Base-by-base conservation (phyloP, 2,329 filamentous ascomycete genomes). In the Xylaria sp. region DNA sequence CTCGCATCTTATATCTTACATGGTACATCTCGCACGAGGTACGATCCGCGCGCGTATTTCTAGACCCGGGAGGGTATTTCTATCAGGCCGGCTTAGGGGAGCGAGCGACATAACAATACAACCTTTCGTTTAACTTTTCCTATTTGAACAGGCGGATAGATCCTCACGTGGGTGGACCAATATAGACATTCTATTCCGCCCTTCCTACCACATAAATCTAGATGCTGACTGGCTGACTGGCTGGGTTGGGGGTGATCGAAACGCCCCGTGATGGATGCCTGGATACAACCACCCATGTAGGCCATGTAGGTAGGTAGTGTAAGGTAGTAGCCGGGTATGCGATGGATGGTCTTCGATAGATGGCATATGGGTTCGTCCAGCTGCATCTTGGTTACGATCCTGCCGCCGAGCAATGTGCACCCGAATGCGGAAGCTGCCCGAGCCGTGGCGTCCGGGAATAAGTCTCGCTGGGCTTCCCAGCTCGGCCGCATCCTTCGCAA, bases 401-500 rank as follows among this genome's bases (percentile, higher is more conserved):
- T 47, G 17, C 39, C 14, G 17, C 39, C 39, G 36, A 39, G 36
- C 36, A 45, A 45, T 19, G 42, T 47, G n/a, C 42, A 17, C n/a
- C 14, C 42, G 48, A 51, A 51, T 51, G 48, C 6, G 48, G 48
- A 30, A 51, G 48, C 48, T 51, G 48, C 12, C 48, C 24, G 12
- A 6, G 21, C 3, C 48, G 48, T 51, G 48, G 24, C 48, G 24
- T 51, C 21, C 48, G 48, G 48, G 48, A 51, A 51, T 51, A 51
- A 51, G 24, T 12, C 11, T 51, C 24, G 6, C 14, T 47, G 17
- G n/a, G 5, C 17, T 9, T 47, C 5, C 42, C 42, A 47, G 42
- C 42, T 19, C 17, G n/a, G 12, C 42, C 11, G n/a, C 42, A 42
- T 42, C 42, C 42, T 47, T 47, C n/a, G 24, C 24, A 27, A 27